Evolutionary conservation across 1,284 basidiomycete genomes (phyloP), one percentile per base, ranked within the genome.

Genomic region (Neonothopanus nambi): DNA sequence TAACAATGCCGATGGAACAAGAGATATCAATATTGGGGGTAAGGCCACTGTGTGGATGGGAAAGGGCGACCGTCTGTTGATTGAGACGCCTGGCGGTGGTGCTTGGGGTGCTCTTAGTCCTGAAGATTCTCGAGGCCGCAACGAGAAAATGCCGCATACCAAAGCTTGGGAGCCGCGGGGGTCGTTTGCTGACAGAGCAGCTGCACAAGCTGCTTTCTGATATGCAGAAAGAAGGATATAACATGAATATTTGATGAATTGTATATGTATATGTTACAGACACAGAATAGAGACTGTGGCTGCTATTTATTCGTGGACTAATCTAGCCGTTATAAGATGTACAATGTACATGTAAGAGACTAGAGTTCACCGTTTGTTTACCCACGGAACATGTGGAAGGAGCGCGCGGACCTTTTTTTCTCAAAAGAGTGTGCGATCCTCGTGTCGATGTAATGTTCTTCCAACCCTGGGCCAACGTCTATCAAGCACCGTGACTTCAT

Each of bases 31-130:
- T 65, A 84, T 98, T 38, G 94, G 95, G 17, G 93, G 95, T 7
- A 98, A 98, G 69, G 90, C 89, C 41, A 93, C 91, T 0, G 82
- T 95, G 41, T 83, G 82, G 70, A 93, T 95, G 85, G 91, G 89
- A 45, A 89, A 87, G 61, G 88, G 91, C 2, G 94, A 97, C 68
- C 74, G 80, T 40, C 72, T 96, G 54, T 61, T 90, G 52, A 87
- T 97, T 54, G 85, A 94, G 69, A 98, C 95, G 3, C 95, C 95
- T 0, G 95, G 95, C 1, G 95, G 92, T 5, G 95, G 95, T 3
- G 95, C 87, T 1, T 98, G 91, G 91, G 94, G 95, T 1, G 63
- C 62, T 12, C 63, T 75, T 11, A 72, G 77, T 43, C 70, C 67
- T 4, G 71, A 69, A 13, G 62, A 60, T 26, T 37, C 30, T 24